Evolutionary conservation across 192 early-diverging fungal genomes (phyloP).

Genomic region (Entrophospora sp.): DNA sequence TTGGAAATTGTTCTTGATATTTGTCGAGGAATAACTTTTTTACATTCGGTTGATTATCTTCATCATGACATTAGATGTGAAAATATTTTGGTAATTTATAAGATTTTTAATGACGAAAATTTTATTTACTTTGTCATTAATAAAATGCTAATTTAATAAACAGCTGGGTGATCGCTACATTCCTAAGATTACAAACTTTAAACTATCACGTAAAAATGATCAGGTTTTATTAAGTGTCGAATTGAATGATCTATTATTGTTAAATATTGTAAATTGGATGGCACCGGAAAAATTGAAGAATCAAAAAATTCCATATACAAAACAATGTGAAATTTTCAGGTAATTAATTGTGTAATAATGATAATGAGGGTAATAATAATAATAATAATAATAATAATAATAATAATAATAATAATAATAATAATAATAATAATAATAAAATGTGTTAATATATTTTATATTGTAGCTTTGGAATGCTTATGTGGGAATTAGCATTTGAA

Average conservation of each 20-base stretch:
- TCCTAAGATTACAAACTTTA: background rate
- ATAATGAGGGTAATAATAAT: too few species aligned
- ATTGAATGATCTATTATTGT: too few species aligned
- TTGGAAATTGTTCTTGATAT: background rate
- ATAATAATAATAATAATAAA: background rate
- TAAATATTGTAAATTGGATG: background rate
- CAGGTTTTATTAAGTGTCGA: background rate
- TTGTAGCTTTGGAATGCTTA: constrained; percentile 10
- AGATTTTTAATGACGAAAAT: too few species aligned
- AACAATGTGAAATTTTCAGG: constrained; percentile 17
- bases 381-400: too few species aligned
- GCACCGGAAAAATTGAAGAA: constrained; percentile 13
- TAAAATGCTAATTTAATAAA: background rate
- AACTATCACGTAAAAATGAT: background rate
- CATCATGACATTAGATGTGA: constrained; percentile 14
- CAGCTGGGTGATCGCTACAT: background rate
- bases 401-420: too few species aligned
- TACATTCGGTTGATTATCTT: background rate
- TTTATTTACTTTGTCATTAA: background rate
- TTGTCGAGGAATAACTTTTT: constrained; percentile 3
- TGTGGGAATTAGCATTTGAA: constrained; percentile 5
- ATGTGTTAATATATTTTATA: background rate
- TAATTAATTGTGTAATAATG: background rate
- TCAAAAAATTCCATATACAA: background rate
- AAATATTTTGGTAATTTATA: constrained; percentile 13